Evolutionary conservation across 2,329 filamentous ascomycete genomes (phyloP).

Genomic region (Calonectria fujianensis): DNA sequence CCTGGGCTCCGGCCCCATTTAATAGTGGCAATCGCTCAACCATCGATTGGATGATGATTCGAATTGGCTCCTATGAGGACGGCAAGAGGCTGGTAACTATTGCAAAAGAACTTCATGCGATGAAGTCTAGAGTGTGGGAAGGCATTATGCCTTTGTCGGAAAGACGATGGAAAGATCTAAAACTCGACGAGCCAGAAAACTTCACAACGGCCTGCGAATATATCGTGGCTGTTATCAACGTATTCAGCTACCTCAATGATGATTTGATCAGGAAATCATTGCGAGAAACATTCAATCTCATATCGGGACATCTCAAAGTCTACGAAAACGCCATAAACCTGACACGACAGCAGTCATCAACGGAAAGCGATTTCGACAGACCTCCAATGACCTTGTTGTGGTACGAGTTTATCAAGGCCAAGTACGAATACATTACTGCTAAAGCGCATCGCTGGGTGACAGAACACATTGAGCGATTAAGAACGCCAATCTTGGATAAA

Average conservation of each 20-base stretch:
- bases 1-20: slow-evolving; percentile 2
- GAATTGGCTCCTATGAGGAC: background rate
- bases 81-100: background rate
- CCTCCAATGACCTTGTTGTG: background rate
- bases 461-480: slow-evolving; percentile 6
- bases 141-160: slow-evolving; percentile 18
- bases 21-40: background rate
- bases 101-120: slow-evolving; percentile 3
- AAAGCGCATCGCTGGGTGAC: background rate
- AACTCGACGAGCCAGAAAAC: slow-evolving; percentile 8
- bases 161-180: slow-evolving; percentile 5
- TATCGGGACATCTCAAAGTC: slow-evolving; percentile 4
- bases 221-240: background rate
- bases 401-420: slow-evolving; percentile 2
- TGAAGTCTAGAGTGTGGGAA: slow-evolving; percentile 14
- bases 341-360: background rate
- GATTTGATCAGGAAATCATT: background rate
- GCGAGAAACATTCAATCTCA: slow-evolving; percentile 5
- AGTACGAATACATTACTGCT: background rate
- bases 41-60: background rate
- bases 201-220: background rate
- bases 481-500: background rate
- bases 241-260: slow-evolving; percentile 6
- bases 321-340: background rate
- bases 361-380: background rate